Base-by-base conservation (phyloP, 1,284 basidiomycete species). In the Melampsora larici-populina region DNA sequence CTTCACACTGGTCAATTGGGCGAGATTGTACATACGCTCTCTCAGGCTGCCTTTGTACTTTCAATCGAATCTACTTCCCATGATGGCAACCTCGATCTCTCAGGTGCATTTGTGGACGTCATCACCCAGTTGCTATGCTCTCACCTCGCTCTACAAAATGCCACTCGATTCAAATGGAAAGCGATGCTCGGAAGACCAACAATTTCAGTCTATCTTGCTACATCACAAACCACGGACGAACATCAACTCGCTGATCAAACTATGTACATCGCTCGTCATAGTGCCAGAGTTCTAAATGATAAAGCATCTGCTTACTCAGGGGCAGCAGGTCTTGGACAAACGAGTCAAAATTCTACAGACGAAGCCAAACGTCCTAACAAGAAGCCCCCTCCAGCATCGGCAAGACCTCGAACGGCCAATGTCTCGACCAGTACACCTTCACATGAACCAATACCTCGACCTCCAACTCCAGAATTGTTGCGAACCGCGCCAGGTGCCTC, bases 1-100 rank as follows among this genome's bases (percentile, higher is more conserved):
- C 55, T 58, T 58, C 55, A 58, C 55, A 58, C 55, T 29, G 55
- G 55, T 24, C 55, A 58, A 58, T n/a, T 58, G 55, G 55, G 55
- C 26, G 55, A 58, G 55, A 58, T 58, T 15, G 55, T 29, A 24
- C 55, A 58, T 29, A 58, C 55, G 55, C 55, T 58, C 55, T 58
- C 55, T 24, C 55, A 58, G 55, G 55, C 55, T 29, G 55, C 55
- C 55, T n/a, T 58, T 58, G 55, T 58, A 7, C 26, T 58, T 58
- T 29, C 55, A 15, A n/a, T 58, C 7, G 55, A 58, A 58, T 58
- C 55, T 58, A 11, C n/a, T 29, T n/a, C 21, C 3, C 55, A 11
- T 24, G 55, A 24, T 24, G 55, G 55, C 8, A 58, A 1, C 4
- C 26, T 58, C 7, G 55, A 29, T 24, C 55, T 58, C 26, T n/a